Evolutionary conservation across 2,329 filamentous ascomycete genomes (phyloP).

Genomic region (Aureobasidium pullulans): DNA sequence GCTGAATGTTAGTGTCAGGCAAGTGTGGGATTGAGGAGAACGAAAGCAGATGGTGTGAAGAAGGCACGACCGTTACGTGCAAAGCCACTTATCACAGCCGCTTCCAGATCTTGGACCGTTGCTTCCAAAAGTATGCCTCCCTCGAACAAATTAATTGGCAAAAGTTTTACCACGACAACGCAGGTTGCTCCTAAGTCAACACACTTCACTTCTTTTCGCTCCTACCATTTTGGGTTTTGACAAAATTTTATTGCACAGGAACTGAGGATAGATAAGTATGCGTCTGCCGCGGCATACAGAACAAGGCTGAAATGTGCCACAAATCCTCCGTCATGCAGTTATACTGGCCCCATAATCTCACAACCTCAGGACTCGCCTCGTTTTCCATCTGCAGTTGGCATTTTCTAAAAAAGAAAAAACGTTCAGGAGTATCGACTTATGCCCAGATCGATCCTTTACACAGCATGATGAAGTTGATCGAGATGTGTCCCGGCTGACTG

Average conservation of each 20-base stretch:
- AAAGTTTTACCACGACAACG: background rate
- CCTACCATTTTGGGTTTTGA: background rate
- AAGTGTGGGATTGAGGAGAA: conserved; percentile 30
- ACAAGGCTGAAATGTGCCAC: background rate
- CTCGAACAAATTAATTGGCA: background rate
- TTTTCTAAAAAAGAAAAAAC: background rate
- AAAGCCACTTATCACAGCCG: background rate
- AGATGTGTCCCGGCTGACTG: background rate
- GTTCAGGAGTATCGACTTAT: no score
- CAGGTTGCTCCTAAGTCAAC: background rate
- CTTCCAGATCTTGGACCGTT: background rate
- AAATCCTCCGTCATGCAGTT: background rate
- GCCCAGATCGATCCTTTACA: background rate
- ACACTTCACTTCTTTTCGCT: background rate
- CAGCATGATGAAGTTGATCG: background rate
- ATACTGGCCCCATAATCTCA: background rate
- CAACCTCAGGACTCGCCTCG: background rate
- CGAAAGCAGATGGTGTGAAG: background rate
- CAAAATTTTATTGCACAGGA: background rate
- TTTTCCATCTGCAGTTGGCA: background rate
- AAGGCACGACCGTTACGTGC: background rate
- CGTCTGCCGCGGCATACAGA: background rate
- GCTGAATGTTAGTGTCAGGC: conserved; percentile 34
- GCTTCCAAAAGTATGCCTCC: background rate
- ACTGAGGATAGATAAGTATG: no score